Base-by-base conservation (phyloP, 1,284 basidiomycete genomes). In the Hypsizygus ulmarius region DNA sequence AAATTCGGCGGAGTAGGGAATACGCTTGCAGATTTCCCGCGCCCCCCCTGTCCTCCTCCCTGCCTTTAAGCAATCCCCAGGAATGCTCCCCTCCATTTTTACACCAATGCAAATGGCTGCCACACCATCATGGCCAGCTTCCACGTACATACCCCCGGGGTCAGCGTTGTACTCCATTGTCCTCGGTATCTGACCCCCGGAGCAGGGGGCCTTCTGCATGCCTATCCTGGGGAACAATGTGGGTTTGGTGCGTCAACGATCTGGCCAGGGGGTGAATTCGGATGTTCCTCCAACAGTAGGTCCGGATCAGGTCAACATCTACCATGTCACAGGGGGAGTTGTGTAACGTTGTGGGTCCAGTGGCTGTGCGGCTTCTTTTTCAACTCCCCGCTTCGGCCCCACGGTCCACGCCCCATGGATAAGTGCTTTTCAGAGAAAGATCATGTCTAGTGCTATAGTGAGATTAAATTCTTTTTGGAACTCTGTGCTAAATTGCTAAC, bases 301-400 rank as follows among this genome's bases (percentile, higher is more conserved):
- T n/a, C n/a, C n/a, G n/a, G n/a, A n/a, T n/a, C n/a, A n/a, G 55
- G 40, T 42, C 43, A 16, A 21, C 34, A 14, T 19, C 32, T 41
- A 33, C 32, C 25, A 45, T 38, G 45, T 53, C 46, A 46, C 50
- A 39, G 52, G 40, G 39, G n/a, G 49, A 45, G 28, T 63, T 65
- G 61, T 67, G 50, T 62, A 58, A 59, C 53, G 29, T 61, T 69
- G 62, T 68, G 56, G 66, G 66, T 70, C 67, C 64, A 52, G 68
- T 70, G 68, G 69, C 69, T 62, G 67, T 70, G 64, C 58, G 19
- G 35, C 49, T 52, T 56, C 55, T 53, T 38, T 50, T 25, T 51
- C 16, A n/a, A 34, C 40, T 36, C 39, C 19, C 14, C 14, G 27
- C 16, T 28, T 29, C 18, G 12, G n/a, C 14, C 21, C 16, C 14